Base-by-base conservation (phyloP, 2,329 filamentous ascomycete genomes). In the Neocatenulostroma microsporum region DNA sequence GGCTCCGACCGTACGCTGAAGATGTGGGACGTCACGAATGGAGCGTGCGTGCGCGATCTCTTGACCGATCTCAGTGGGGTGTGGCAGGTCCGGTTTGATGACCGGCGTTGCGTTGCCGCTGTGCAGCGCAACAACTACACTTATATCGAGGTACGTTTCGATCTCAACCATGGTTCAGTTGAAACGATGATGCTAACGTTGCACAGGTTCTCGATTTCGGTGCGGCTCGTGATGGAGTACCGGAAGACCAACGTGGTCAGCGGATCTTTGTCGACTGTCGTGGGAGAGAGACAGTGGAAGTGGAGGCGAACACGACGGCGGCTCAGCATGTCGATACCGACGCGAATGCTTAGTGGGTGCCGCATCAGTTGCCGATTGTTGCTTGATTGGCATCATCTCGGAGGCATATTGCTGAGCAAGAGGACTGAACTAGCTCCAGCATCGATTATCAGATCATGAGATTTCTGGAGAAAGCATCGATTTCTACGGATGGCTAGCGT, bases 21-120 rank as follows among this genome's bases (percentile, higher is more conserved):
- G 69, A 93, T 98, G 85, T 98, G 91, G 91, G 86, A 98, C 55
- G 83, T 95, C 33, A 78, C 80, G 53, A 94, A 82, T 2, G 91
- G 91, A 31, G 84, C 95, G 53, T 95, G 87, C 58, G 79, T 94
- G 35, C 84, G 89, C 49, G 89, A 98, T 61, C 73, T 98, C 27
- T 70, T 98, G 54, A 94, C 86, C 11, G 88, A 95, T 55, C 72
- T 98, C 23, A 89, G 82, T 49, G 88, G 89, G n/a, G 91, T 98
- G 6, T 98, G 91, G 91, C 91, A 98, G 66, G 91, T 98, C 54
- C 91, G 91, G 55, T 98, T 98, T 64, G 88, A 98, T 55, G 86
- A 93, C 57, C 75, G 91, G 49, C 76, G 89, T 59, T 98, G 91
- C 60, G 91, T 98, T 39, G 91, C 91, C 41, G 91, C 91, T 29